A percentile compares a stretch with the other conserved stretches of the same genome.
Conservation (phyloP, 2,329 filamentous ascomycete genomes). For the Apiospora marii region DNA sequence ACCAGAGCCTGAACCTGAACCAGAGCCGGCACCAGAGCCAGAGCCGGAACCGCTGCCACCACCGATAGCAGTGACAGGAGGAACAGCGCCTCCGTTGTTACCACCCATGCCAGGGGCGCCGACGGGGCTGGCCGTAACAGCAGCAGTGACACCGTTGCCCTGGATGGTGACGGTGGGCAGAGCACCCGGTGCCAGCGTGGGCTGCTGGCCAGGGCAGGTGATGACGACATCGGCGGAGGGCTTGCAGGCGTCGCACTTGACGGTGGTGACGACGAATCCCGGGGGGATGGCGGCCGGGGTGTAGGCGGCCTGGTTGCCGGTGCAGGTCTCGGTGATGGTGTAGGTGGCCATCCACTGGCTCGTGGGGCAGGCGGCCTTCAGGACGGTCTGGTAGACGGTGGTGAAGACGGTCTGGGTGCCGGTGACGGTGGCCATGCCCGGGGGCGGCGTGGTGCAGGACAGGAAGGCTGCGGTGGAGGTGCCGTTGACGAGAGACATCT, state of each 20-base stretch:
- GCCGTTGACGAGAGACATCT: constrained; percentile 38
- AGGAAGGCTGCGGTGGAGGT: constrained; percentile 35
- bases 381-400: constrained; percentile 48
- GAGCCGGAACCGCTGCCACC: constrained; percentile 21
- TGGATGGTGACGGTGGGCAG: constrained; percentile 38
- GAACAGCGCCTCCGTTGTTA: constrained; percentile 20
- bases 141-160: constrained; percentile 47
- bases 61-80: constrained; percentile 17
- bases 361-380: constrained; percentile 48
- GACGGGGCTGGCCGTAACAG: constrained; percentile 25
- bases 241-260: constrained; percentile 45
- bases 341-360: constrained; percentile 50
- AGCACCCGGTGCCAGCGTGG: constrained; percentile 35
- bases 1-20: background rate
- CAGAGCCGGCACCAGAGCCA: constrained; percentile 21
- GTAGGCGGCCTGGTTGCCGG: constrained; percentile 41
- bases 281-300: constrained; percentile 43
- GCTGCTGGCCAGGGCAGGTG: constrained; percentile 46
- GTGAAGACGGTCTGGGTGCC: constrained; percentile 42
- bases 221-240: constrained; percentile 42
- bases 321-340: constrained; percentile 48
- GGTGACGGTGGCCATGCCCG: constrained; percentile 17
- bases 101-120: constrained; percentile 30
- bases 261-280: constrained; percentile 48
- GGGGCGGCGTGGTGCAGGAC: constrained; percentile 38